A percentile compares a stretch with the other conserved stretches of the same genome.
These are phyloP conservation scores for Omphalotus olearius DNA, from an alignment of 1,284 basidiomycete species.

Conservation along the genomic window DNA sequence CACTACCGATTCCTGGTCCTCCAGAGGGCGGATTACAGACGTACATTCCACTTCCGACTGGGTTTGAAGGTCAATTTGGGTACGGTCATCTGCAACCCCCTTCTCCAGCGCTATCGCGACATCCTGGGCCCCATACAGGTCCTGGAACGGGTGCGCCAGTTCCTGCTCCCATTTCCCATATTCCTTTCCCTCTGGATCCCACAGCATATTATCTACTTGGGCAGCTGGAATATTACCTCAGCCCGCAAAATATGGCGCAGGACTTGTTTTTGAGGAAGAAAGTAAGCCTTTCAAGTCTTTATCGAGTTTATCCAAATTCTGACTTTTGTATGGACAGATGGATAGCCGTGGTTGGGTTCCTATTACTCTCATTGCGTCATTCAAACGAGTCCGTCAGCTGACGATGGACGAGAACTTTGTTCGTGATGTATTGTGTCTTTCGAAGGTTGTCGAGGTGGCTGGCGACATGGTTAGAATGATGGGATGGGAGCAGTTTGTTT, in stretches of 20 bases:
- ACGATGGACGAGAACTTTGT: constrained; percentile 68
- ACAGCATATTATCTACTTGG: constrained; percentile 66
- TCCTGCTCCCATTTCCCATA: constrained; percentile 53
- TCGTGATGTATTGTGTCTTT: constrained; percentile 66
- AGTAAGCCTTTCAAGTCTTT: too few relatives aligned
- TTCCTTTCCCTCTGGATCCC: constrained; percentile 60
- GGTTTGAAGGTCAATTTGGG: not conserved
- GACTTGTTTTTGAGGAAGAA: constrained; percentile 78
- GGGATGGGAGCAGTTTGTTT: constrained; percentile 44
- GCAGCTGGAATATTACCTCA: constrained; percentile 88
- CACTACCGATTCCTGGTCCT: constrained; percentile 21
- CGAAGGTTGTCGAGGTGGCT: constrained; percentile 66
- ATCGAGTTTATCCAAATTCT: too few relatives aligned
- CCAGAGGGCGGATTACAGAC: constrained; percentile 11
- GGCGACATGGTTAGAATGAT: constrained; percentile 7
- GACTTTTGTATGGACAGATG: too few relatives aligned
- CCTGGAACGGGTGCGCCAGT: constrained; percentile 28
- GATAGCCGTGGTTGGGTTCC: constrained; percentile 86
- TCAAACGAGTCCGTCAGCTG: constrained; percentile 77
- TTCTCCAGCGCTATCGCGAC: constrained; percentile 6
- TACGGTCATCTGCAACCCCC: not conserved
- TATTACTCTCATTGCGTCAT: constrained; percentile 76
- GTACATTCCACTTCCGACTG: constrained; percentile 6
- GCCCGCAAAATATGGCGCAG: constrained; percentile 79
- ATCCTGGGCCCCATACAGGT: constrained; percentile 24